Percentiles rank a stretch among this genome's conserved stretches.
Conservation (phyloP, 2,329 filamentous ascomycete species). For the Fusarium newnesense region DNA sequence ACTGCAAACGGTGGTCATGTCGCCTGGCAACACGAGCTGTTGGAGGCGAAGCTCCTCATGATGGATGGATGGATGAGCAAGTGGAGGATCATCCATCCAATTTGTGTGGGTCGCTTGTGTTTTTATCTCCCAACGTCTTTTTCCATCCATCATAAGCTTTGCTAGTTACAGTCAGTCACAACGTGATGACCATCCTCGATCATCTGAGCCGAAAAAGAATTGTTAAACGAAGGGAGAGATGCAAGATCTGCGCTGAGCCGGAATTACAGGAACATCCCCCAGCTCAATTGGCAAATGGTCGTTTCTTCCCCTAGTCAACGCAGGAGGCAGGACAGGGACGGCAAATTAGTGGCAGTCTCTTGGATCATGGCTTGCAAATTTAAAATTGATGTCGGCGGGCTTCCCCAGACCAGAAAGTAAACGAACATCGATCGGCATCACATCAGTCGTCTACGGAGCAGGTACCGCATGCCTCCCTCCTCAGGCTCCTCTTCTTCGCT, state of each 20-base stretch:
- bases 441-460: slow-evolving; percentile 18
- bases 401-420: slow-evolving; percentile 34
- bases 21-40: slow-evolving; percentile 38
- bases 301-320: slow-evolving; percentile 31
- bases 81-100: slow-evolving; percentile 20
- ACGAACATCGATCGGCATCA: slow-evolving; percentile 35
- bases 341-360: slow-evolving; percentile 41
- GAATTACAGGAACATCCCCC: slow-evolving; percentile 37
- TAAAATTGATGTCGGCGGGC: slow-evolving; percentile 45
- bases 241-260: slow-evolving; percentile 38
- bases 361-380: slow-evolving; percentile 47
- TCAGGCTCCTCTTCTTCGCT: slow-evolving; percentile 10
- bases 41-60: slow-evolving; percentile 36
- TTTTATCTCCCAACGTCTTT: slow-evolving; percentile 26
- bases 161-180: slow-evolving; percentile 1
- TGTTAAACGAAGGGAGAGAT: background rate
- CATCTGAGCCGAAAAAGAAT: slow-evolving; percentile 8
- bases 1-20: slow-evolving; percentile 22
- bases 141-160: slow-evolving; percentile 15
- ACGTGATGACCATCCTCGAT: slow-evolving; percentile 5
- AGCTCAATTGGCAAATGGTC: slow-evolving; percentile 9
- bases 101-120: slow-evolving; percentile 18
- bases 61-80: slow-evolving; percentile 27
- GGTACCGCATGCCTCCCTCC: background rate
- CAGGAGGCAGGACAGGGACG: slow-evolving; percentile 30